Conservation (phyloP, 2,329 filamentous ascomycete species). For the Leptographium lundbergii region DNA sequence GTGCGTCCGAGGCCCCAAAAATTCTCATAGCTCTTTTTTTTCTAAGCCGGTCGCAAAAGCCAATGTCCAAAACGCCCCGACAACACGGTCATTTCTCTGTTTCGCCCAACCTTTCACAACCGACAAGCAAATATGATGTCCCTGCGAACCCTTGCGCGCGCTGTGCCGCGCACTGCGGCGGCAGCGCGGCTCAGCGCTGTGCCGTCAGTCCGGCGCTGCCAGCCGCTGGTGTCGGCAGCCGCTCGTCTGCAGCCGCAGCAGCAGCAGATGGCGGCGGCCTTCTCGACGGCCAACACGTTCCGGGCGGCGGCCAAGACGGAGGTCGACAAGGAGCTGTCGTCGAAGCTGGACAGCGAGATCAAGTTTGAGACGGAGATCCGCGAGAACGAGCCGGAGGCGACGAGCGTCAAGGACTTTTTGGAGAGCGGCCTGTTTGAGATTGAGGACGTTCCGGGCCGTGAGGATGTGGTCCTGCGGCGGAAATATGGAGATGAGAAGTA, state of each 20-base stretch:
- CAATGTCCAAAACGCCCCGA: not conserved
- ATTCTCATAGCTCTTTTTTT: conserved; percentile 1
- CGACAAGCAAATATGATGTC: conserved; percentile 48
- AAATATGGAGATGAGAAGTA: conserved; percentile 81
- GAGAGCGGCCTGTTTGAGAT: conserved; percentile 76
- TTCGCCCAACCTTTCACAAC: not conserved
- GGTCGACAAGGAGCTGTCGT: conserved; percentile 66
- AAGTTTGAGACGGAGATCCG: conserved; percentile 73
- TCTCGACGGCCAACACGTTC: conserved; percentile 35
- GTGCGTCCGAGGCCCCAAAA: not conserved
- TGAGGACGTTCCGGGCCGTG: conserved; percentile 68
- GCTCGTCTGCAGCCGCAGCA: not conserved
- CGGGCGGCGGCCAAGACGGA: conserved; percentile 25
- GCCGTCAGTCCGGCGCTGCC: conserved; percentile 20
- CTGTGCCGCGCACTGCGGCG: conserved; percentile 50
- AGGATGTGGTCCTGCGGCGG: conserved; percentile 77
- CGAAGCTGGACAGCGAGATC: conserved; percentile 77
- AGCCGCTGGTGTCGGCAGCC: not conserved
- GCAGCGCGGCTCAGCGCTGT: conserved; percentile 42
- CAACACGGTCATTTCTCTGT: not conserved
- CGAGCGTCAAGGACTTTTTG: conserved; percentile 76
- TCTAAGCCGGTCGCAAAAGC: conserved; percentile 1
- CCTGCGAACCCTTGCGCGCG: conserved; percentile 51
- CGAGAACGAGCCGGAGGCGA: conserved; percentile 56
- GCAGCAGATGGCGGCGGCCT: conserved; percentile 25